phyloP scores from a whole-genome alignment of 768 basidiomycete species.

The Boletus sp. region DNA sequence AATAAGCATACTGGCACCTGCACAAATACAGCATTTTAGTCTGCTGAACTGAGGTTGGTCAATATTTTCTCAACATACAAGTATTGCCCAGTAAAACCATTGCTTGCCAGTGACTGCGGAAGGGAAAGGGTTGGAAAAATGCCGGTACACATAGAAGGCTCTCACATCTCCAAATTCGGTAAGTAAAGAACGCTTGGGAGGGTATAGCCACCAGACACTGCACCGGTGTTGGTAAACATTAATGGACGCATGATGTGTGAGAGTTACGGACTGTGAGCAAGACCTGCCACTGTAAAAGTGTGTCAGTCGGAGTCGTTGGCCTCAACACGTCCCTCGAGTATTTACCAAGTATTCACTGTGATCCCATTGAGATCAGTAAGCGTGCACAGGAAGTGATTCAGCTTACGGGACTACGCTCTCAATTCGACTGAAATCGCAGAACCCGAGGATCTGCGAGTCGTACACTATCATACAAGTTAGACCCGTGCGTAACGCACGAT shows the following conservation, averaged over 20 bases:
- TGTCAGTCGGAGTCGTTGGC: neutral
- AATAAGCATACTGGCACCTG: too few relatives aligned
- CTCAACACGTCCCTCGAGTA: neutral
- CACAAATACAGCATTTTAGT: too few relatives aligned
- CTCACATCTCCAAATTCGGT: constrained; percentile 13
- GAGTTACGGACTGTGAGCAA: neutral
- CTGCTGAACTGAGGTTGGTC: too few relatives aligned
- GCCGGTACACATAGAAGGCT: neutral
- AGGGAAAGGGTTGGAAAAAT: too few relatives aligned
- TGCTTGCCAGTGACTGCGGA: neutral
- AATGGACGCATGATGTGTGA: neutral
- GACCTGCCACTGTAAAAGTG: neutral
- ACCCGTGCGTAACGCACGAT: neutral
- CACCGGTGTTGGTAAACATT: neutral
- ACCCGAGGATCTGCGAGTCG: neutral
- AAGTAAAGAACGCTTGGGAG: neutral
- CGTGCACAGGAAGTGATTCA: neutral
- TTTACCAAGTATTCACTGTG: constrained; percentile 7
- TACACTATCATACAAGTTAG: neutral
- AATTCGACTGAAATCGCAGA: neutral
- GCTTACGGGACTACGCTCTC: neutral
- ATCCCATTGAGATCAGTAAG: neutral
- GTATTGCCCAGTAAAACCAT: constrained; percentile 4
- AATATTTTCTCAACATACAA: neutral
- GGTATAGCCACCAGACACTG: too few relatives aligned